A percentile compares a stretch with the other conserved stretches of the same genome.
These are phyloP conservation scores for Citrullus amarus DNA, from an alignment of 306 rosid genomes.

Conservation along the genomic window DNA sequence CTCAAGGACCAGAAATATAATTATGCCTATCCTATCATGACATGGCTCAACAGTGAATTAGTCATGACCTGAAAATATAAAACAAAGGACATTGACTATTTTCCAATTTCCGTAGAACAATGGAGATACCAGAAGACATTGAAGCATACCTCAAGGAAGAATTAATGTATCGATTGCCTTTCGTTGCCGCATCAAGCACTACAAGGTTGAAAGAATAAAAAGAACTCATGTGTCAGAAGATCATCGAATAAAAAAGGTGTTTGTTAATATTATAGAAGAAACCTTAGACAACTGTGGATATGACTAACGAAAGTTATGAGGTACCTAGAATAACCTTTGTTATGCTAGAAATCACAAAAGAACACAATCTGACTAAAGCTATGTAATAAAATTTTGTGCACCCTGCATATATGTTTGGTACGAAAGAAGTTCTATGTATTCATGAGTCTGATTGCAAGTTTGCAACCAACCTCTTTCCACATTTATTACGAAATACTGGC, in stretches of 20 bases:
- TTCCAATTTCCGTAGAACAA: neutral
- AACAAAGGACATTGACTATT: neutral
- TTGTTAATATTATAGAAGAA: neutral
- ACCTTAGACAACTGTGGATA: neutral
- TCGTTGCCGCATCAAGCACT: slow-evolving; percentile 79
- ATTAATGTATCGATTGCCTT: slow-evolving; percentile 74
- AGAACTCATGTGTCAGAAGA: neutral
- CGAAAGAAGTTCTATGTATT: neutral
- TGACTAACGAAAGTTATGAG: neutral
- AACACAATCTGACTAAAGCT: neutral
- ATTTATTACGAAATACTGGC: neutral
- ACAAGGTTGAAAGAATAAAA: slow-evolving; percentile 7
- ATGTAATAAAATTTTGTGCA: neutral
- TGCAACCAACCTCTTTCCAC: neutral
- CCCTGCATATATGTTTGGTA: neutral
- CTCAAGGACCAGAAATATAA: neutral
- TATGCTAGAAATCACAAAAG: neutral
- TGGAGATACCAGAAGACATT: neutral
- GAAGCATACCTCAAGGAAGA: slow-evolving; percentile 69
- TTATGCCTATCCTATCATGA: neutral
- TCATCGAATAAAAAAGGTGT: neutral
- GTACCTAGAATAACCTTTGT: neutral
- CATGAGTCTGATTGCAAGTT: neutral
- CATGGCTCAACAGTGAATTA: neutral
- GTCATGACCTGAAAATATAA: neutral